These are phyloP conservation scores for Saprolegnia parasitica DNA, from an alignment of 352 stramenopile species.

Conservation along the genomic window DNA sequence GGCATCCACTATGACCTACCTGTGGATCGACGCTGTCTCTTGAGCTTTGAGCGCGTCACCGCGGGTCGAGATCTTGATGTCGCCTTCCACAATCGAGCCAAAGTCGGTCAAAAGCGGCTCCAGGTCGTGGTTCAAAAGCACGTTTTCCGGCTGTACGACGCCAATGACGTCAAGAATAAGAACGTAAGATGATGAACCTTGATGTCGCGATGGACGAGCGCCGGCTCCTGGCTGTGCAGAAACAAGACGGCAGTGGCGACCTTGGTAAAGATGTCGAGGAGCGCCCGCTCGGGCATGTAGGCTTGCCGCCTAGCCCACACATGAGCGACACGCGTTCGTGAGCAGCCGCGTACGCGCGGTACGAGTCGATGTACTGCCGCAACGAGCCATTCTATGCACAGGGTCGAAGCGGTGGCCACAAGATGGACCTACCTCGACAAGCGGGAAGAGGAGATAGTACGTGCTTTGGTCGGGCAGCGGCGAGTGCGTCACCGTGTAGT, in stretches of 20 bases:
- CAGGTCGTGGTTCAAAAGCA: slow-evolving; percentile 70
- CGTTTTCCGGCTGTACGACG: slow-evolving; percentile 69
- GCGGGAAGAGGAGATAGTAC: slow-evolving; percentile 84
- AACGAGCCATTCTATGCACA: slow-evolving; percentile 66
- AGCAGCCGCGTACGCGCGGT: slow-evolving; percentile 41
- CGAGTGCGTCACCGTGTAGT: slow-evolving; percentile 61
- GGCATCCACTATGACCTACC: too few relatives aligned
- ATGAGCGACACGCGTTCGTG: slow-evolving; percentile 27
- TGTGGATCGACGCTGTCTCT: slow-evolving; percentile 54
- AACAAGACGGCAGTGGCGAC: slow-evolving; percentile 74
- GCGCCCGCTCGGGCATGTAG: slow-evolving; percentile 55
- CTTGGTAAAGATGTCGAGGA: slow-evolving; percentile 80
- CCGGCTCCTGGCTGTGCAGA: slow-evolving; percentile 62
- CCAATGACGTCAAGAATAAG: slow-evolving; percentile 6
- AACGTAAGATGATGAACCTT: slow-evolving; percentile 47
- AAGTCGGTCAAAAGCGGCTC: slow-evolving; percentile 87
- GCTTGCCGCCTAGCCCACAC: slow-evolving; percentile 32
- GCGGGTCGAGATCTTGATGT: slow-evolving; percentile 61
- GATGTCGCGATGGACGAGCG: slow-evolving; percentile 82
- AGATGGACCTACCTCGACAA: slow-evolving; percentile 60
- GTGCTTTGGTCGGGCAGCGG: slow-evolving; percentile 42
- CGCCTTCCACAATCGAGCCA: slow-evolving; percentile 60
- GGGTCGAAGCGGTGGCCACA: neutral
- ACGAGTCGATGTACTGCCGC: slow-evolving; percentile 75
- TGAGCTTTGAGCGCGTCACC: slow-evolving; percentile 78